Evolutionary conservation across 441 rosid genomes (phyloP), one percentile per base, ranked within the genome.

Genomic region (Capsella rubella): DNA sequence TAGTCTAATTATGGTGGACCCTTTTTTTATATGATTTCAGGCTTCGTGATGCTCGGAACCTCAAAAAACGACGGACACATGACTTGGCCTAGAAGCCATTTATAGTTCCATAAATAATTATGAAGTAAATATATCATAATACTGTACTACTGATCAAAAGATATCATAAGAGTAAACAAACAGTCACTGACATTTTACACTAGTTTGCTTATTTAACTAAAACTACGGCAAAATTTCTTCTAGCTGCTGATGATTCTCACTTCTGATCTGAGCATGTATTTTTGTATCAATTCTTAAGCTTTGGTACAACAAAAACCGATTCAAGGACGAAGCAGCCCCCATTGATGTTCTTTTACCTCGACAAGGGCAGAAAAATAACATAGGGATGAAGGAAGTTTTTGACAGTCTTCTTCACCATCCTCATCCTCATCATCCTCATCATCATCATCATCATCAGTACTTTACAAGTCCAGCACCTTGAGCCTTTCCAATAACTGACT

Each of bases 401-500:
- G 21, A 16, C 64, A 12, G 28, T 69, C 64, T 21, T 31, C 72
- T 29, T 53, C 76, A 25, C 34, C 56, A 61, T 43, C 42, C 40
- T 50, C 3, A 8, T 34, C 37, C 2, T 7, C 9, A 16, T 51
- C 53, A 59, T 50, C 57, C n/a, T n/a, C n/a, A n/a, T 50, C 3
- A 8, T 34, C 37, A 0, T 7, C 9, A 16, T 51, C 53, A 59
- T 50, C 57, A 40, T 70, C 47, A 78, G 66, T 78, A 78, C 59
- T 72, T 78, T 1, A 74, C 84, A 29, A 67, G 71, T 79, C 91
- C 93, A 67, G 82, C 72, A 79, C 82, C 78, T 68, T 85, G 90
- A 62, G 89, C 79, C 83, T 86, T 92, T 59, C 97, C 94, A 62
- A 87, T 74, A 78, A 87, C 65, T 5, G 87, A 82, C 58, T 90